These are phyloP conservation scores for Pseudogymnoascus pannorum DNA, from an alignment of 2,329 filamentous ascomycete genomes.

Conservation along the genomic window DNA sequence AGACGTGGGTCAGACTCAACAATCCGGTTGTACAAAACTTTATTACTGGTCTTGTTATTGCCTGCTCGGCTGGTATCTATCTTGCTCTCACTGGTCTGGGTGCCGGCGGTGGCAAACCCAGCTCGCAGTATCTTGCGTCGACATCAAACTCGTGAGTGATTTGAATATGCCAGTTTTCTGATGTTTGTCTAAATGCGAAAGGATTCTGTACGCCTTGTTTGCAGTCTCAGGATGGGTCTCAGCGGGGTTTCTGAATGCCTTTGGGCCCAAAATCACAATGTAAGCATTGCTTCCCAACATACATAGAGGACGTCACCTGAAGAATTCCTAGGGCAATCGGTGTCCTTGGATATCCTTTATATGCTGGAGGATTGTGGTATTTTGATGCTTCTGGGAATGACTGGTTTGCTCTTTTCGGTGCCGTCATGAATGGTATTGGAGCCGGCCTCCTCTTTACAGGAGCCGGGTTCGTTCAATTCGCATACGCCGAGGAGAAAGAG, in stretches of 20 bases:
- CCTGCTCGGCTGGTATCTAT: slow-evolving; percentile 16
- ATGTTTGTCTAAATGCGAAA: background rate
- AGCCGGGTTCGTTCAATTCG: slow-evolving; percentile 13
- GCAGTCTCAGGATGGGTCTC: slow-evolving; percentile 12
- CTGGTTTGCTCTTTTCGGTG: slow-evolving; percentile 14
- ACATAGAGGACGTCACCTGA: background rate
- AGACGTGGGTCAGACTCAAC: background rate
- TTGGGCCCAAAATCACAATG: slow-evolving; percentile 6
- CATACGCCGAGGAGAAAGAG: slow-evolving; percentile 17
- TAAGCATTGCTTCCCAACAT: background rate
- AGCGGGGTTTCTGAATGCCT: slow-evolving; percentile 14
- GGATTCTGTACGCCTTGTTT: slow-evolving; percentile 13
- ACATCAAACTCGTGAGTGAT: slow-evolving; percentile 1
- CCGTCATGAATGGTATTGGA: slow-evolving; percentile 12
- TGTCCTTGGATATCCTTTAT: slow-evolving; percentile 12
- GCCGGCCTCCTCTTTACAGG: slow-evolving; percentile 11
- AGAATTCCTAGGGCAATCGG: slow-evolving; percentile 12
- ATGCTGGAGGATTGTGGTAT: slow-evolving; percentile 9
- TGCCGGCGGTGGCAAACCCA: slow-evolving; percentile 16
- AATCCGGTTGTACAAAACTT: slow-evolving; percentile 6
- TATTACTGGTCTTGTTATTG: slow-evolving; percentile 9
- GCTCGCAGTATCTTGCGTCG: slow-evolving; percentile 10
- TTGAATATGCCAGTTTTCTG: background rate
- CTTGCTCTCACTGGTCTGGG: slow-evolving; percentile 16
- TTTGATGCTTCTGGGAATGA: slow-evolving; percentile 14